phyloP scores from a whole-genome alignment of 768 basidiomycete species.

The Chlorophyllum brunneum region DNA sequence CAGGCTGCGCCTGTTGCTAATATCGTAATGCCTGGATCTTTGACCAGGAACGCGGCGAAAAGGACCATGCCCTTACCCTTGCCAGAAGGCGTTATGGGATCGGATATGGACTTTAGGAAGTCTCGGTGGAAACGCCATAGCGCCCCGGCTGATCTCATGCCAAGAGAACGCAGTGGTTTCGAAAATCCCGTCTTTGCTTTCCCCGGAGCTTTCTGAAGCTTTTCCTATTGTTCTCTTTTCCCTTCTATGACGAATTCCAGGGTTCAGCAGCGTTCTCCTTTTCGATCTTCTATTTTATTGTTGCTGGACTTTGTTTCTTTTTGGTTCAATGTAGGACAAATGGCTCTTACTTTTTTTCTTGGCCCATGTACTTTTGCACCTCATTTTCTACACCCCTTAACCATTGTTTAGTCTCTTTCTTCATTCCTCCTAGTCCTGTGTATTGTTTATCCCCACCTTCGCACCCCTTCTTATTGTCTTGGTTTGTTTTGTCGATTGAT shows the following conservation, averaged over 20 bases:
- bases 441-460: background rate
- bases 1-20: slow-evolving; percentile 10
- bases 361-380: slow-evolving; percentile 6
- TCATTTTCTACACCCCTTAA: background rate
- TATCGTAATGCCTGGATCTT: background rate
- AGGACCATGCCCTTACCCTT: slow-evolving; percentile 7
- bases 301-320: slow-evolving; percentile 3
- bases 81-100: slow-evolving; percentile 2
- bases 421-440: slow-evolving; percentile 1
- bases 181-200: slow-evolving; percentile 54
- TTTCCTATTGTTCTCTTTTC: slow-evolving; percentile 1
- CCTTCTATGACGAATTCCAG: background rate
- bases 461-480: slow-evolving; percentile 7
- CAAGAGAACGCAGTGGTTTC: slow-evolving; percentile 49
- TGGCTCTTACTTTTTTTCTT: slow-evolving; percentile 6
- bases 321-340: slow-evolving; percentile 8
- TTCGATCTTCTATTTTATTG: slow-evolving; percentile 7
- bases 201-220: slow-evolving; percentile 54
- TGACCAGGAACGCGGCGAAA: slow-evolving; percentile 11
- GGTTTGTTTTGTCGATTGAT: slow-evolving; percentile 13
- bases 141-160: slow-evolving; percentile 59
- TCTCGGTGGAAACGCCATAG: slow-evolving; percentile 50
- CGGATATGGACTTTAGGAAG: slow-evolving; percentile 26
- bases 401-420: background rate
- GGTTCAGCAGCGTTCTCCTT: slow-evolving; percentile 4